Conservation (phyloP, 2,329 filamentous ascomycete species). For the Exophiala aquamarina region DNA sequence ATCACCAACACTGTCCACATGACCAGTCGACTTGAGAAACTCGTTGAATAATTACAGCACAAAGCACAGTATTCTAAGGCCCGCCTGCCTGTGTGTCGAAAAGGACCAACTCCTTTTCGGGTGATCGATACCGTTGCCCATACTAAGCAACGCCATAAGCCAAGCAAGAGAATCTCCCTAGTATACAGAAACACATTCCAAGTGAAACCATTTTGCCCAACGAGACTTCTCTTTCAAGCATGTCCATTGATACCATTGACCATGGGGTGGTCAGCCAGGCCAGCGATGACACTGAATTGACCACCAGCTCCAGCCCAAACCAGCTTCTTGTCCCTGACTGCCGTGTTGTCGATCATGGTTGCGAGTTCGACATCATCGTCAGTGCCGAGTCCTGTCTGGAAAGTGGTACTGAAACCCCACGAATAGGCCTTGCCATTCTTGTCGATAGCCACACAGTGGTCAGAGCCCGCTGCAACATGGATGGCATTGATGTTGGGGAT, state of each 20-base stretch:
- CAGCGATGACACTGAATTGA: constrained; percentile 60
- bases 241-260: constrained; percentile 29
- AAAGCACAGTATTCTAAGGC: too few species aligned
- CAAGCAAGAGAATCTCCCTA: too few species aligned
- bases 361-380: constrained; percentile 78
- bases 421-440: constrained; percentile 68
- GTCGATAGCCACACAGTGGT: constrained; percentile 72
- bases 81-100: too few species aligned
- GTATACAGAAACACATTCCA: too few species aligned
- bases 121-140: too few species aligned
- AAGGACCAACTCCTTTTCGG: too few species aligned
- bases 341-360: constrained; percentile 80
- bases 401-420: constrained; percentile 80
- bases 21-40: too few species aligned
- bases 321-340: constrained; percentile 72
- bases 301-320: constrained; percentile 82
- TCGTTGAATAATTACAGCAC: too few species aligned
- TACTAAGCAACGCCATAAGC: too few species aligned
- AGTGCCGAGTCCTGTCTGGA: constrained; percentile 75
- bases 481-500: constrained; percentile 61
- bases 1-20: too few species aligned
- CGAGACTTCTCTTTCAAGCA: constrained; percentile 8
- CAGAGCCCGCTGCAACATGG: constrained; percentile 63
- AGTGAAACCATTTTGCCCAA: too few species aligned
- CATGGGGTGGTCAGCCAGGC: constrained; percentile 14